Percentiles rank a stretch among this genome's conserved stretches.
These are phyloP conservation scores for Aspergillus homomorphus DNA, from an alignment of 495 filamentous ascomycete species.

Conservation along the genomic window DNA sequence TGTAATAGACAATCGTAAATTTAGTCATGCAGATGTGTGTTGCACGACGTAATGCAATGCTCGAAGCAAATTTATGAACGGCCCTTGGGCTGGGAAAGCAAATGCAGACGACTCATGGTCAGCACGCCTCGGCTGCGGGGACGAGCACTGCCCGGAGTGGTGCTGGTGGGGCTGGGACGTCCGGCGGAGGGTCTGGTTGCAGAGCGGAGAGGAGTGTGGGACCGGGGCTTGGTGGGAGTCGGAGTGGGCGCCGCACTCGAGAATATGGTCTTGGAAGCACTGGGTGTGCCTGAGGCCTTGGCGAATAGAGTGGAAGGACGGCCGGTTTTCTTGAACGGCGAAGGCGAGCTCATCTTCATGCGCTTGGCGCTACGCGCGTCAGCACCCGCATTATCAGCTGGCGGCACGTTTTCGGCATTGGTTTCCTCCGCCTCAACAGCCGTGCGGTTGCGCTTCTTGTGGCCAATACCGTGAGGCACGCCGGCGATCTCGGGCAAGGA, in stretches of 20 bases:
- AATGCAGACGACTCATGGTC: constrained; percentile 49
- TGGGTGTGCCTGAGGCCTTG: constrained; percentile 24
- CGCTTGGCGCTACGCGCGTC: constrained; percentile 45
- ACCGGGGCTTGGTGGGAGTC: constrained; percentile 38
- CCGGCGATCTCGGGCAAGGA: constrained; percentile 35
- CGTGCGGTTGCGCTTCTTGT: constrained; percentile 68
- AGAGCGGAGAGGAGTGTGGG: constrained; percentile 34
- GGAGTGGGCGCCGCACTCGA: constrained; percentile 28
- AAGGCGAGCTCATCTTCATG: constrained; percentile 38
- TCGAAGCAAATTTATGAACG: constrained; percentile 19
- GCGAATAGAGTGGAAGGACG: not conserved
- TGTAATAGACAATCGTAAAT: no score
- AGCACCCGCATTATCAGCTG: constrained; percentile 26
- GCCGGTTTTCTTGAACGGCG: constrained; percentile 27
- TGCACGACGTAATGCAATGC: no score
- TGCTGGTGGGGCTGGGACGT: constrained; percentile 20
- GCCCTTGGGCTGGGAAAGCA: constrained; percentile 50
- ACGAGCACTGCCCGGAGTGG: constrained; percentile 38
- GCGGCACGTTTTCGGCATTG: constrained; percentile 44
- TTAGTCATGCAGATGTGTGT: no score
- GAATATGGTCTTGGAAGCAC: constrained; percentile 37
- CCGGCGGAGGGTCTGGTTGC: constrained; percentile 15
- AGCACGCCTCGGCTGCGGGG: constrained; percentile 36
- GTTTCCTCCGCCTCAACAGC: constrained; percentile 36
- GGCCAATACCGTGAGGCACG: constrained; percentile 65